Conservation (phyloP, 2,329 filamentous ascomycete genomes). For the Aspergillus oerlinghausenensis region DNA sequence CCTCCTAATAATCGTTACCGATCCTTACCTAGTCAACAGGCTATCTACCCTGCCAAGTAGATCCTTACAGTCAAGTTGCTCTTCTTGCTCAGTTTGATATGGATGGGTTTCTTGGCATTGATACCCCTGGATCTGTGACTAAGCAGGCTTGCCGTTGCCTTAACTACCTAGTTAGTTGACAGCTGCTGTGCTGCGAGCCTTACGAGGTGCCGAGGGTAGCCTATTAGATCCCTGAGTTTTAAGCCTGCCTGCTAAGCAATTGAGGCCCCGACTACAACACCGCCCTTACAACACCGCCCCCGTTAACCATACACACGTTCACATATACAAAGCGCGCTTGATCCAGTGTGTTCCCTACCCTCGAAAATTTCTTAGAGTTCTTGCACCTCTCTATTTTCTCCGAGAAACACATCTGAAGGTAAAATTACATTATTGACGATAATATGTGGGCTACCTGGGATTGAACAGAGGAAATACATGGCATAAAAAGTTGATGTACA, state of each 20-base stretch:
- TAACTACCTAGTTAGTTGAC: neutral
- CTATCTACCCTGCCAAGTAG: too few species aligned
- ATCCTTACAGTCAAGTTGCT: neutral
- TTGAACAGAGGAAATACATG: slow-evolving; percentile 1
- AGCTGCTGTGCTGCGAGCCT: too few species aligned
- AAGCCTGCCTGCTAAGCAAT: neutral
- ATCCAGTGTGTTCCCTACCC: neutral
- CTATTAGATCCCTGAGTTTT: too few species aligned
- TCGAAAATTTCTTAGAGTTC: neutral
- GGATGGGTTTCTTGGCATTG: neutral
- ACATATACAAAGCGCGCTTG: neutral
- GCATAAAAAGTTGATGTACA: slow-evolving; percentile 10
- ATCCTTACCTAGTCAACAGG: too few species aligned
- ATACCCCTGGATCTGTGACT: neutral
- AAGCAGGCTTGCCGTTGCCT: neutral
- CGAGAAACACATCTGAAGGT: neutral
- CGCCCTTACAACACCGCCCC: neutral
- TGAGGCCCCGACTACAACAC: neutral
- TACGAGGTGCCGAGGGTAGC: too few species aligned
- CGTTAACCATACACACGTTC: neutral
- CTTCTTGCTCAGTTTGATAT: neutral
- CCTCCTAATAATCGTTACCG: too few species aligned
- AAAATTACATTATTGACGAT: neutral
- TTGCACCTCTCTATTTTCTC: neutral
- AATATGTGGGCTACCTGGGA: neutral